Base-by-base conservation (phyloP, 805 yeast species). In the Diddensiella santjacobensis region DNA sequence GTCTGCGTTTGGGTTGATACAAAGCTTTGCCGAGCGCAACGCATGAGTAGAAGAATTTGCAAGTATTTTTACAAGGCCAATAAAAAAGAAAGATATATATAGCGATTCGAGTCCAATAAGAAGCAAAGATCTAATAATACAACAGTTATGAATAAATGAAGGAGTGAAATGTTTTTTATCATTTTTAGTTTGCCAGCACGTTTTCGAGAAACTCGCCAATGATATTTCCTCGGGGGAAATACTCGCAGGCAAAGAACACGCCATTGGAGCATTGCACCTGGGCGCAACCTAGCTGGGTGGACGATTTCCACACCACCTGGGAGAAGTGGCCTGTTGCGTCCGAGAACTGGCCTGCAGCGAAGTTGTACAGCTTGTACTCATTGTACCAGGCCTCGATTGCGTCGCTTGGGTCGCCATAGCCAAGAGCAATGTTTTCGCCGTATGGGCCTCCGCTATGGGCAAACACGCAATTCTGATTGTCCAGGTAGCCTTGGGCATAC, bases 391-490 rank as follows among this genome's bases (percentile, higher is more conserved):
- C 90, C 23, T 73, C 72, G 10, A 83, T 80, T 22, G 63, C 73
- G 36, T 40, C 63, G 35, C 65, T 65, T 3, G 78, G 66, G 42
- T 68, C 58, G 63, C 73, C 58, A 63, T 73, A 83, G 22, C 95
- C 95, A 39, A 78, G 72, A n/a, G 93, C 95, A 50, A 86, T 71
- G 68, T 86, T 86, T 64, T 86, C 95, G 48, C 95, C 95, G 64
- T 80, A 81, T 15, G 75, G 75, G 11, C 83, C 81, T 35, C 74
- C 71, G 1, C 90, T 81, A 65, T 86, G 95, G 18, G 69, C 67
- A 50, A 87, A 84, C 36, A 72, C 68, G 64, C 82, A 81, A 15
- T 61, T 50, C 40, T 70, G 71, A 42, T 49, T 49, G 31, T 54
- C 44, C 11, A 61, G 57, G 19, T 88, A 86, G 58, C 75, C 80